Base-by-base conservation (phyloP, 2,329 filamentous ascomycete genomes). In the Apiospora arundinis region DNA sequence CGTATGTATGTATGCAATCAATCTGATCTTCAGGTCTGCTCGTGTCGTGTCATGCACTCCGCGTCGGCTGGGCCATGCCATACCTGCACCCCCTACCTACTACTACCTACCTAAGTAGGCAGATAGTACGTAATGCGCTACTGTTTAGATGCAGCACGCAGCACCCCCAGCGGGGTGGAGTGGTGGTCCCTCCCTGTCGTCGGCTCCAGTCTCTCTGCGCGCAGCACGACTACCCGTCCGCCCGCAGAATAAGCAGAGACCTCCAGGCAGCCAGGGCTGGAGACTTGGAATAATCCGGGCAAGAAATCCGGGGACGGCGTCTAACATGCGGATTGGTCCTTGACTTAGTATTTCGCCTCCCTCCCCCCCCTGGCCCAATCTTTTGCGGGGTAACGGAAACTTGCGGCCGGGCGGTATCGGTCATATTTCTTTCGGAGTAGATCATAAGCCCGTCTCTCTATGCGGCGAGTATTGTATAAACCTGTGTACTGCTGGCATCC, bases 351-450 rank as follows among this genome's bases (percentile, higher is more conserved):
- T 40, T 40, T 63, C 56, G 56, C 56, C 56, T 63, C n/a, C 28
- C 56, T 63, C n/a, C 28, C 56, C 2, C 14, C 25, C 18, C 21
- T 48, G 7, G 21, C 8, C 32, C 21, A 63, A n/a, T 32, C 28
- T 63, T 60, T 63, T 63, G 56, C 56, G 56, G 56, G 56, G 56
- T 40, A 63, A n/a, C 28, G 32, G 56, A 63, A 63, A 40, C 28
- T 11, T 63, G 32, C n/a, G 32, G 18, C 56, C 32, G 21, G 28
- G 32, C 56, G 56, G 56, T 63, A 23, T 63, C 56, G 56, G 56
- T 12, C n/a, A 23, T 32, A 8, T 56, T 23, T 8, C 8, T 7
- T 37, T 60, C 49, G 25, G 23, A 12, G 23, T 25, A 23, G 18
- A 56, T 56, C 49, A 23, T 23, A 18, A 56, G 49, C 25, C 49